A percentile compares a stretch with the other conserved stretches of the same genome.
phyloP scores from a whole-genome alignment of 2,329 filamentous ascomycete genomes.

The Fragosphaeria purpurea region DNA sequence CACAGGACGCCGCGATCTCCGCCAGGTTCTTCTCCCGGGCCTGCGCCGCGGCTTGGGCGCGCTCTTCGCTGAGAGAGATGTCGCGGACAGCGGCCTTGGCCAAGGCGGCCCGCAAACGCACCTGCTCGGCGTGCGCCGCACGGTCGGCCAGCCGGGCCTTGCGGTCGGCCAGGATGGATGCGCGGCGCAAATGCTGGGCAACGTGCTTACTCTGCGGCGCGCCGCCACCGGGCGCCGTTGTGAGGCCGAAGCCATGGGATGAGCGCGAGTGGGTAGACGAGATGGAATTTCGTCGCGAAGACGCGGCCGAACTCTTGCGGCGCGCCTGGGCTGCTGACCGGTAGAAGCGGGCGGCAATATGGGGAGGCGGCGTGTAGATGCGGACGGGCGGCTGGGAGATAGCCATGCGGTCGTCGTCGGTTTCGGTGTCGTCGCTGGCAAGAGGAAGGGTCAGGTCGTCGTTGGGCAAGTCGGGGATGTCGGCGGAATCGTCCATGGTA shows the following conservation, averaged over 20 bases:
- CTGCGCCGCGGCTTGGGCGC: conserved; percentile 65
- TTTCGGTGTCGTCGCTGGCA: conserved; percentile 7
- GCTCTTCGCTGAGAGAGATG: conserved; percentile 60
- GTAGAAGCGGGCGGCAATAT: conserved; percentile 71
- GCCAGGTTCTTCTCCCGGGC: conserved; percentile 71
- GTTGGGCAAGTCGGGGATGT: not conserved
- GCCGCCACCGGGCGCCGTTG: conserved; percentile 28
- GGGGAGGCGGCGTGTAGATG: conserved; percentile 57
- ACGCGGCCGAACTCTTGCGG: conserved; percentile 66
- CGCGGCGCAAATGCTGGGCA: conserved; percentile 68
- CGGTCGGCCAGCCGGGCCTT: conserved; percentile 71
- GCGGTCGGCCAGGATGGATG: conserved; percentile 70
- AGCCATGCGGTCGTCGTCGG: conserved; percentile 6
- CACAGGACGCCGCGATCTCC: conserved; percentile 71
- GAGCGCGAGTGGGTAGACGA: conserved; percentile 65
- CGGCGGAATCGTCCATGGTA: conserved; percentile 6
- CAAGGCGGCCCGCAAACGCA: conserved; percentile 63
- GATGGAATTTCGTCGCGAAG: conserved; percentile 69
- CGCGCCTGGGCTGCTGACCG: conserved; percentile 50
- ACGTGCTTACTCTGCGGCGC: conserved; percentile 65
- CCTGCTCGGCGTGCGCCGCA: conserved; percentile 74
- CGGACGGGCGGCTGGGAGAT: conserved; percentile 9
- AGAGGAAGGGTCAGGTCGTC: not conserved
- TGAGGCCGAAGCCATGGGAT: conserved; percentile 44
- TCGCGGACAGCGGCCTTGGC: conserved; percentile 60